Percentiles rank a stretch among this genome's conserved stretches.
Evolutionary conservation across 192 early-diverging fungal genomes (phyloP).

Genomic region (Backusella circina): DNA sequence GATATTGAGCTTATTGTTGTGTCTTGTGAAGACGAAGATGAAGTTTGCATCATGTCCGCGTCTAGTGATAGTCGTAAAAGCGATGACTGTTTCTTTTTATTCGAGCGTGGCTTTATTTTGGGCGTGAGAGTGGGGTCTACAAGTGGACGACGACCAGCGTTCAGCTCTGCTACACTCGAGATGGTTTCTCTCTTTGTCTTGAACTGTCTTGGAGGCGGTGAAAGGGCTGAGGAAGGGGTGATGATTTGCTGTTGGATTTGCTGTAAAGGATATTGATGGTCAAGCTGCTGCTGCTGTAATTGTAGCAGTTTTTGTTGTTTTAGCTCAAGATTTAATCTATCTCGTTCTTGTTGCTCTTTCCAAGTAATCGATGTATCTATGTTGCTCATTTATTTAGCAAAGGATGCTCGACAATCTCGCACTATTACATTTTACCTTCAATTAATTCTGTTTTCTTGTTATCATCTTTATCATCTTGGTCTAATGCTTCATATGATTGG

Average conservation of each 20-base stretch:
- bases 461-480: not conserved
- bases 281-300: not conserved
- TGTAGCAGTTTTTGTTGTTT: not conserved
- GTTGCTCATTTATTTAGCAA: not conserved
- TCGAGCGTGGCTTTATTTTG: not conserved
- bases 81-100: not conserved
- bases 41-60: not conserved
- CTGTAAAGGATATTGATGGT: not conserved
- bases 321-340: not conserved
- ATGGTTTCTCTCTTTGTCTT: not conserved
- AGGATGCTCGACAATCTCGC: not conserved
- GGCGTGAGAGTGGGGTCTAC: conserved; percentile 7
- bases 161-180: not conserved
- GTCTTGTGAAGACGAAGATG: not conserved
- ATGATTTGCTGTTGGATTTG: not conserved
- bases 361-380: not conserved
- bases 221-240: conserved; percentile 1
- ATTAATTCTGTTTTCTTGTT: not conserved
- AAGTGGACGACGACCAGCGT: not conserved
- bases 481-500: not conserved
- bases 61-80: conserved; percentile 13
- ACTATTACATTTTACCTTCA: not conserved
- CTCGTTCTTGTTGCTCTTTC: not conserved
- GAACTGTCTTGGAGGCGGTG: conserved; percentile 11
- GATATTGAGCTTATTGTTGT: not conserved